Evolutionary conservation across 1,139 yeast genomes (phyloP).

Genomic region (Kurtzmaniella quercitrusa): DNA sequence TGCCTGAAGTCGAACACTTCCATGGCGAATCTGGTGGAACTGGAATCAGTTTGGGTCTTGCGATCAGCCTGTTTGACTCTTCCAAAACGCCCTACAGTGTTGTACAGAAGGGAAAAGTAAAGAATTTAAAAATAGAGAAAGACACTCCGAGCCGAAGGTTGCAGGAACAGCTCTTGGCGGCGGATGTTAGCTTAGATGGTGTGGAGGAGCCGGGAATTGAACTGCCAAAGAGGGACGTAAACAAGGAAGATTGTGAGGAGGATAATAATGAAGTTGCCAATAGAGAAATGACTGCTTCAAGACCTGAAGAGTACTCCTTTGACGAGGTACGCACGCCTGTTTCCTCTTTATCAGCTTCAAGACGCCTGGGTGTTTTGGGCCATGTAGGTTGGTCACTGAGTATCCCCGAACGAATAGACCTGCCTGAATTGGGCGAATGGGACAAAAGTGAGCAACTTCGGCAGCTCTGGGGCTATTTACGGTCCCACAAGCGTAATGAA

Average conservation of each 20-base stretch:
- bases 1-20: neutral
- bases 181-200: neutral
- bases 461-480: conserved; percentile 7
- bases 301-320: conserved; percentile 3
- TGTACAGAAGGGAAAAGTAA: conserved; percentile 26
- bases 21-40: neutral
- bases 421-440: neutral
- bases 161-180: neutral
- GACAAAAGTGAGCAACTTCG: conserved; percentile 2
- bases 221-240: too few relatives aligned
- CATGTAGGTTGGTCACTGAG: neutral
- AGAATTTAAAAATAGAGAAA: conserved; percentile 16
- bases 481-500: conserved; percentile 4
- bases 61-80: conserved; percentile 19
- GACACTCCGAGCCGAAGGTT: neutral
- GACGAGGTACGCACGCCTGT: neutral
- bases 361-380: neutral
- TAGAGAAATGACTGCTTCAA: too few relatives aligned
- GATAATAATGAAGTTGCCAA: too few relatives aligned
- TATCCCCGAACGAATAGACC: neutral
- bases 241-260: too few relatives aligned
- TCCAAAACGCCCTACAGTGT: conserved; percentile 32
- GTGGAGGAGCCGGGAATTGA: conserved; percentile 14
- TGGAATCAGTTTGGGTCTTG: conserved; percentile 38
- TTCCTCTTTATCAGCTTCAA: neutral